phyloP scores from a whole-genome alignment of 768 basidiomycete species.

The Podaxis sp. region DNA sequence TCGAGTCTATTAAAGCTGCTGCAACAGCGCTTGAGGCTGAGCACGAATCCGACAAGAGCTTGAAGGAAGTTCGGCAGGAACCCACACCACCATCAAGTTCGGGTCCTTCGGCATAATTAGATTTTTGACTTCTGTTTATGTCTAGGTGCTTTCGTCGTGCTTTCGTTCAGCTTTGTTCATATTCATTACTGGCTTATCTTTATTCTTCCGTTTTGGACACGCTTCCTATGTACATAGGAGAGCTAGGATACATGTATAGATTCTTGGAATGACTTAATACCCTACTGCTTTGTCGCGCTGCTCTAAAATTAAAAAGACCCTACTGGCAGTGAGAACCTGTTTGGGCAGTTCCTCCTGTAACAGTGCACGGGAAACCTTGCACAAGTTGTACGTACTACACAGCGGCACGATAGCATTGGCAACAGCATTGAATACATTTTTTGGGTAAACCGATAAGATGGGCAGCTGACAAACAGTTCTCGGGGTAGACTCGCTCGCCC shows the following conservation, averaged over 20 bases:
- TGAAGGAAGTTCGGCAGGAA: neutral
- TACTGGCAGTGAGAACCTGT: neutral
- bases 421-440: no score
- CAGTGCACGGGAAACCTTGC: no score
- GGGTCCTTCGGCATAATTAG: neutral
- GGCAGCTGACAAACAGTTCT: no score
- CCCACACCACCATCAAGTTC: neutral
- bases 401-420: no score
- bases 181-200: slow-evolving; percentile 5
- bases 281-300: neutral
- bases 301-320: neutral
- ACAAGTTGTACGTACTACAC: no score
- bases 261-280: neutral
- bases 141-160: neutral
- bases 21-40: neutral
- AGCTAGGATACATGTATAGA: neutral
- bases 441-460: no score
- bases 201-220: neutral
- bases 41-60: neutral
- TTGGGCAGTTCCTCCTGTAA: no score
- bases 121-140: neutral
- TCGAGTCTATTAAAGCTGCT: slow-evolving; percentile 6
- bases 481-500: no score
- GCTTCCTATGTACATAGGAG: neutral
- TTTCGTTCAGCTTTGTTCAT: slow-evolving; percentile 5